Evolutionary conservation across 1,139 yeast genomes (phyloP).

Genomic region (Pichia sp.): DNA sequence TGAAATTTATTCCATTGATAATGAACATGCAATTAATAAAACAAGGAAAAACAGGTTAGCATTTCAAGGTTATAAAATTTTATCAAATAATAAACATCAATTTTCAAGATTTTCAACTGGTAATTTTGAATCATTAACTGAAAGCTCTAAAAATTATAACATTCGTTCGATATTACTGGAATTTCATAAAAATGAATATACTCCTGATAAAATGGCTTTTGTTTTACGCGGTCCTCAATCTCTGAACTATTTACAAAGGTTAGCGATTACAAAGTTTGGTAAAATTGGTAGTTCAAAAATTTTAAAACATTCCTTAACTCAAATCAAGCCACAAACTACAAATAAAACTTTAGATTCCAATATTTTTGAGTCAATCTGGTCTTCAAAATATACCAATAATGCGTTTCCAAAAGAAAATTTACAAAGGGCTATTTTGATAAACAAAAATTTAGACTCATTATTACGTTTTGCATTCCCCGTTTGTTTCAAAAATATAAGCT

Average conservation of each 20-base stretch:
- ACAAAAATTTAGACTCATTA: constrained; percentile 13
- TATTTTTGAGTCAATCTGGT: constrained; percentile 18
- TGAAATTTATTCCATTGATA: constrained; percentile 55
- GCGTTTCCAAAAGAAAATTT: constrained; percentile 9
- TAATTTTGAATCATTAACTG: constrained; percentile 31
- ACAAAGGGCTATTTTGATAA: constrained; percentile 18
- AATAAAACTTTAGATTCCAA: not conserved
- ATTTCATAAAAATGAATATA: constrained; percentile 32
- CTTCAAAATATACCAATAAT: constrained; percentile 7
- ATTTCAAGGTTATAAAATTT: constrained; percentile 51
- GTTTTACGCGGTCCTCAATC: constrained; percentile 64
- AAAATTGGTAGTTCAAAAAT: constrained; percentile 10
- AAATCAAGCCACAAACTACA: not conserved
- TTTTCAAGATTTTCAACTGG: constrained; percentile 47
- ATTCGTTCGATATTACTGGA: constrained; percentile 25
- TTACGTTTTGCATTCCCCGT: constrained; percentile 24
- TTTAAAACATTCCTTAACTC: not conserved
- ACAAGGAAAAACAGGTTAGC: constrained; percentile 39
- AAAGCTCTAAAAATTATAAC: constrained; percentile 19
- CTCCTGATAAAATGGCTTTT: constrained; percentile 41
- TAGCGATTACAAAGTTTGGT: constrained; percentile 39
- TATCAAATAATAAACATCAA: constrained; percentile 39
- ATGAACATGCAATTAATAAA: constrained; percentile 54
- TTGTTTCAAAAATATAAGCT: not conserved
- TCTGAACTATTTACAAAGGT: constrained; percentile 45